These are phyloP conservation scores for Thielaviopsis ethacetica DNA, from an alignment of 2,329 filamentous ascomycete species.

Conservation along the genomic window DNA sequence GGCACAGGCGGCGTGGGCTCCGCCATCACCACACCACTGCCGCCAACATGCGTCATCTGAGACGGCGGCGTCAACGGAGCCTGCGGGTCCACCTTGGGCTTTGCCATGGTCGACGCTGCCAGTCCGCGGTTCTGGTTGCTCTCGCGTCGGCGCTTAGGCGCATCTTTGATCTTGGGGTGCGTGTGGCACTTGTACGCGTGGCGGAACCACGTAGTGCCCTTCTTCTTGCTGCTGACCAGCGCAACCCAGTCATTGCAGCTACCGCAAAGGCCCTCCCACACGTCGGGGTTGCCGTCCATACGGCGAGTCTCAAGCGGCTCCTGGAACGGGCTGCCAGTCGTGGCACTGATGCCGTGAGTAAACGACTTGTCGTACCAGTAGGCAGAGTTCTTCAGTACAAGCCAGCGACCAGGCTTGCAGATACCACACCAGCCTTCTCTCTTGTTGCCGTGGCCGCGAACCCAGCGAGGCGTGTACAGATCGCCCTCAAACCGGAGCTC, in stretches of 20 bases:
- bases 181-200: constrained; percentile 78
- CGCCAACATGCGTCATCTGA: constrained; percentile 24
- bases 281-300: constrained; percentile 65
- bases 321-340: constrained; percentile 63
- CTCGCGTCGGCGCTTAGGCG: constrained; percentile 50
- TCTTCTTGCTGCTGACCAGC: constrained; percentile 73
- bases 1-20: constrained; percentile 13
- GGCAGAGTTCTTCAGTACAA: constrained; percentile 76
- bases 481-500: constrained; percentile 66
- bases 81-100: constrained; percentile 26
- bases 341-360: constrained; percentile 71
- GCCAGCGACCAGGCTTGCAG: constrained; percentile 72
- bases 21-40: constrained; percentile 15
- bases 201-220: constrained; percentile 82
- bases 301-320: constrained; percentile 58
- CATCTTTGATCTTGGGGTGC: constrained; percentile 55
- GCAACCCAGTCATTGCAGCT: constrained; percentile 70
- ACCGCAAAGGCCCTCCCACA: constrained; percentile 66
- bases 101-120: constrained; percentile 27
- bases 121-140: constrained; percentile 33
- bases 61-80: constrained; percentile 19
- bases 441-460: constrained; percentile 73
- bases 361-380: constrained; percentile 93
- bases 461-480: constrained; percentile 69
- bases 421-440: constrained; percentile 82